These are phyloP conservation scores for Thermothielavioides terrestris DNA, from an alignment of 495 filamentous ascomycete genomes.

Conservation along the genomic window DNA sequence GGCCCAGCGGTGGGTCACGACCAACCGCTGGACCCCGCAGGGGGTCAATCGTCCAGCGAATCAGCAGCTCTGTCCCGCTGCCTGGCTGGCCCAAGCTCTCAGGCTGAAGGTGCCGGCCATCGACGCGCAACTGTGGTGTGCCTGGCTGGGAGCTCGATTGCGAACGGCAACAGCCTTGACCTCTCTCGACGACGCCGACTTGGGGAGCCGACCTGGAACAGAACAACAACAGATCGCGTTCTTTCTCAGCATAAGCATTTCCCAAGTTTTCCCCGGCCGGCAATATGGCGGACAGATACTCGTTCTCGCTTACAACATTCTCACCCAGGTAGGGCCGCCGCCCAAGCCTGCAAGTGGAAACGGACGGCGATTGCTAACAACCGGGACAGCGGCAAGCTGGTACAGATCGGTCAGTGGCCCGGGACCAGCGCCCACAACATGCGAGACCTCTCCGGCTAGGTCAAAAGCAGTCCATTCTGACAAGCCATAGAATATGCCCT, in stretches of 20 bases:
- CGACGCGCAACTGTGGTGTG: constrained; percentile 32
- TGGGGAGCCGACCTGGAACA: not conserved
- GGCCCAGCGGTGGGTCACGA: not conserved
- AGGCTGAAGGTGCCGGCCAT: constrained; percentile 12
- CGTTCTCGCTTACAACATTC: constrained; percentile 98
- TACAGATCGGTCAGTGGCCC: constrained; percentile 58
- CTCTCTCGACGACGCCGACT: constrained; percentile 1
- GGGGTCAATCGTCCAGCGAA: not conserved
- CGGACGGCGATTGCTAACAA: constrained; percentile 4
- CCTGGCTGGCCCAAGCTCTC: constrained; percentile 24
- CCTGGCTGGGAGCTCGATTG: constrained; percentile 14
- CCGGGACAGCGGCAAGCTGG: constrained; percentile 81
- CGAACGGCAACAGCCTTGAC: constrained; percentile 14
- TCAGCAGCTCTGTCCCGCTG: constrained; percentile 1
- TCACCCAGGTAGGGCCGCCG: constrained; percentile 76
- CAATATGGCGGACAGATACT: constrained; percentile 95
- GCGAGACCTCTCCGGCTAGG: not conserved
- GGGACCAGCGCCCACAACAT: not conserved
- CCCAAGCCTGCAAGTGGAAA: constrained; percentile 7
- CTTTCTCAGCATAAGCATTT: not conserved
- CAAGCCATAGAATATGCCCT: constrained; percentile 81
- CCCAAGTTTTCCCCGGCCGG: not conserved
- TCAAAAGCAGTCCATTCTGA: constrained; percentile 3
- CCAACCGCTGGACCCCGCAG: not conserved
- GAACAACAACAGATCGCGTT: constrained; percentile 9